Conservation (phyloP, 768 basidiomycete genomes). For the Suillus plorans region DNA sequence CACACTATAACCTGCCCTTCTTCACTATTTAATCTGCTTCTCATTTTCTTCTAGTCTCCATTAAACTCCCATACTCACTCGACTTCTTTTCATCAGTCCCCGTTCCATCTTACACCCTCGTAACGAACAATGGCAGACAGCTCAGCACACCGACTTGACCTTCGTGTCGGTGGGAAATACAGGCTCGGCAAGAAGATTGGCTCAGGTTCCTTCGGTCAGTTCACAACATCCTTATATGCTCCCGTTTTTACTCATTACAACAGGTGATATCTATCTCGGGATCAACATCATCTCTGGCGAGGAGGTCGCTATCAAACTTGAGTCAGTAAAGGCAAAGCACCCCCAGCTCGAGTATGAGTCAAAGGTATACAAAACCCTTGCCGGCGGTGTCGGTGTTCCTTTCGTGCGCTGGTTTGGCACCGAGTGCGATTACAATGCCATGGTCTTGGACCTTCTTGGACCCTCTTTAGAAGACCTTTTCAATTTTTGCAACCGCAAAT, state of each 20-base stretch:
- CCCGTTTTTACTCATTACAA: constrained; percentile 11
- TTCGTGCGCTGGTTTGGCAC: constrained; percentile 96
- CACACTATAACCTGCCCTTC: constrained; percentile 30
- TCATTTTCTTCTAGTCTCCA: constrained; percentile 14
- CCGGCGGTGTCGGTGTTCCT: constrained; percentile 97
- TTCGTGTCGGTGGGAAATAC: constrained; percentile 93
- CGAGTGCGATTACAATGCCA: constrained; percentile 99
- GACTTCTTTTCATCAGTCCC: constrained; percentile 10
- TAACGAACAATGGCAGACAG: constrained; percentile 66
- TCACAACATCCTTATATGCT: constrained; percentile 4
- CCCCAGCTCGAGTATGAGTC: constrained; percentile 99
- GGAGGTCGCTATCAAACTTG: constrained; percentile 99
- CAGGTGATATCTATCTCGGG: constrained; percentile 98
- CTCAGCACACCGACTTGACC: constrained; percentile 71
- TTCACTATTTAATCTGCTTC: constrained; percentile 22
- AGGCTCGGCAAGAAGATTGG: constrained; percentile 99
- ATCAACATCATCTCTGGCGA: constrained; percentile 99
- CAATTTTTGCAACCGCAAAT: constrained; percentile 97
- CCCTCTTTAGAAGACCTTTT: constrained; percentile 90
- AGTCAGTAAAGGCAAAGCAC: constrained; percentile 99
- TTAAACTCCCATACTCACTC: constrained; percentile 17
- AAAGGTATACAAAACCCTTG: constrained; percentile 95
- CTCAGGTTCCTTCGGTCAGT: constrained; percentile 94
- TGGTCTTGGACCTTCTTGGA: constrained; percentile 96
- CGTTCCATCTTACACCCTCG: constrained; percentile 14